These are phyloP conservation scores for Lycium ferocissimum DNA, from an alignment of 257 asterid genomes.

Conservation along the genomic window DNA sequence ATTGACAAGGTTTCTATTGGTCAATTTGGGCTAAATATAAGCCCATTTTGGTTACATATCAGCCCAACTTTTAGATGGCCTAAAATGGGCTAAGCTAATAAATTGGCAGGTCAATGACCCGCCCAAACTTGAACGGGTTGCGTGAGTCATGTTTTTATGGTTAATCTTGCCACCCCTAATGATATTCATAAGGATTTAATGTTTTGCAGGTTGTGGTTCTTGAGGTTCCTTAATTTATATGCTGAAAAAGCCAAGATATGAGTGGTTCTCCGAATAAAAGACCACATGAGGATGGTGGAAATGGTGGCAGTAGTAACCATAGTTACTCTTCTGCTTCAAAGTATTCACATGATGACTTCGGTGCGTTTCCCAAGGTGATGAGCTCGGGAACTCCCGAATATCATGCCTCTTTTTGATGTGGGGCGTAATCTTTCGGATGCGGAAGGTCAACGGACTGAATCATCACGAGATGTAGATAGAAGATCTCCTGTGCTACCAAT, in stretches of 20 bases:
- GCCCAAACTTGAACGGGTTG: too few relatives aligned
- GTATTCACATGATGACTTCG: slow-evolving; percentile 71
- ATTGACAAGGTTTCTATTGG: too few relatives aligned
- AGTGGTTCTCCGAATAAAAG: slow-evolving; percentile 80
- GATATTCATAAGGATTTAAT: background rate
- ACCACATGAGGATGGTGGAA: slow-evolving; percentile 74
- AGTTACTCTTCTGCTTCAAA: slow-evolving; percentile 64
- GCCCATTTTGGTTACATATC: too few relatives aligned
- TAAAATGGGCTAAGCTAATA: too few relatives aligned
- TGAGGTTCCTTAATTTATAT: slow-evolving; percentile 11
- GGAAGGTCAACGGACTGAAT: slow-evolving; percentile 72
- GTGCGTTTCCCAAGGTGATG: slow-evolving; percentile 58
- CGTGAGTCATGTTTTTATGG: too few relatives aligned
- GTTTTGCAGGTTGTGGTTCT: slow-evolving; percentile 24
- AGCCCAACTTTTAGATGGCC: too few relatives aligned
- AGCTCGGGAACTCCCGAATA: slow-evolving; percentile 58
- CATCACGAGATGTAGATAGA: slow-evolving; percentile 72
- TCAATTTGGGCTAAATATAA: too few relatives aligned
- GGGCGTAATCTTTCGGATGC: slow-evolving; percentile 70
- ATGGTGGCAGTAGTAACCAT: slow-evolving; percentile 54
- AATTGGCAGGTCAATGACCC: too few relatives aligned
- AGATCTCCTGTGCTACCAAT: slow-evolving; percentile 71
- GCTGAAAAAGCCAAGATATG: slow-evolving; percentile 50
- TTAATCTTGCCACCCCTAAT: too few relatives aligned
- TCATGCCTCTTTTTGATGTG: slow-evolving; percentile 69